Evolutionary conservation across 441 rosid genomes (phyloP).

Genomic region (Sinapis alba): DNA sequence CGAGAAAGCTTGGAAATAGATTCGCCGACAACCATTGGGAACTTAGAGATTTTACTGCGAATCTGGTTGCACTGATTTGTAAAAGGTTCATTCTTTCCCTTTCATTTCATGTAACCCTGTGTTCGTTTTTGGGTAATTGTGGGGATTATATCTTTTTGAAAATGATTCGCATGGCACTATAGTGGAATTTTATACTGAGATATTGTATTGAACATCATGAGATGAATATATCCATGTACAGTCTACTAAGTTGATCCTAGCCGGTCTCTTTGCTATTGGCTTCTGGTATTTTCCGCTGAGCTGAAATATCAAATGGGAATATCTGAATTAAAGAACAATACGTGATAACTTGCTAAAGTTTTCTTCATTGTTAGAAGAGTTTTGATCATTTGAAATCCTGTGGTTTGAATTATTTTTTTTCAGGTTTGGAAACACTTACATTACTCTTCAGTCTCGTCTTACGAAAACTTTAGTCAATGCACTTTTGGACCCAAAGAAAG

Average conservation of each 20-base stretch:
- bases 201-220: slow-evolving; percentile 5
- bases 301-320: neutral
- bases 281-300: neutral
- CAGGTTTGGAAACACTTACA: slow-evolving; percentile 83
- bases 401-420: slow-evolving; percentile 23
- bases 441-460: slow-evolving; percentile 85
- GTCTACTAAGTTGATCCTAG: neutral
- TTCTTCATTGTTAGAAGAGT: neutral
- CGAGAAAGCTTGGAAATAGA: slow-evolving; percentile 92
- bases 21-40: slow-evolving; percentile 96
- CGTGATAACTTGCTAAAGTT: neutral
- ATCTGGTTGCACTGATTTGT: slow-evolving; percentile 80
- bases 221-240: slow-evolving; percentile 10
- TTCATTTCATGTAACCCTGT: slow-evolving; percentile 22
- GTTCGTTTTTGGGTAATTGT: slow-evolving; percentile 4
- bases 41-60: slow-evolving; percentile 86
- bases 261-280: neutral
- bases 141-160: slow-evolving; percentile 12
- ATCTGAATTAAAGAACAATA: neutral
- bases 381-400: slow-evolving; percentile 23
- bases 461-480: slow-evolving; percentile 87
- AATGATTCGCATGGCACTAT: slow-evolving; percentile 12
- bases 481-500: slow-evolving; percentile 79
- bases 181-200: neutral
- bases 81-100: slow-evolving; percentile 67